A percentile compares a stretch with the other conserved stretches of the same genome.
Evolutionary conservation across 164 flowering plant species (phyloP).

Genomic region (Warburgia ugandensis): DNA sequence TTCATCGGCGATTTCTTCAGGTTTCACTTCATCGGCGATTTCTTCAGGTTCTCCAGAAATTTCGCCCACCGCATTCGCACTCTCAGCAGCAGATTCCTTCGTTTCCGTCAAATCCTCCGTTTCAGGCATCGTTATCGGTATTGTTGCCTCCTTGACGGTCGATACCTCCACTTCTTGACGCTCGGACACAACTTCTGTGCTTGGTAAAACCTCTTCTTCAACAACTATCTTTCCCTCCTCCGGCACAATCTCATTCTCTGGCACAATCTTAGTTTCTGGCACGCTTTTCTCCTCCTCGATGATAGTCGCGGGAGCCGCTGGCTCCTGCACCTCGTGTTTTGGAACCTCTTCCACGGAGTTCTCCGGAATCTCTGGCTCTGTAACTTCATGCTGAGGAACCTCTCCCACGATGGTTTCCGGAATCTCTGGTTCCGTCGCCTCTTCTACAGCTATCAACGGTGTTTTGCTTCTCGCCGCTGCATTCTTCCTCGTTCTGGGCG

Average conservation of each 20-base stretch:
- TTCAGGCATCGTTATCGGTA: background rate
- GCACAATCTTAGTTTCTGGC: background rate
- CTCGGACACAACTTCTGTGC: background rate
- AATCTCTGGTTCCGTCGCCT: background rate
- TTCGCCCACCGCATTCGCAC: background rate
- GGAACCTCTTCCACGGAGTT: background rate
- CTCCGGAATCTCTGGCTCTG: background rate
- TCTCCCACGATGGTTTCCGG: too few species aligned
- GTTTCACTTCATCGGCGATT: background rate
- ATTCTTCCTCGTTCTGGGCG: background rate
- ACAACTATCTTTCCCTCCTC: background rate
- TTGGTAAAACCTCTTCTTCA: background rate
- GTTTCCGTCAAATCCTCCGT: background rate
- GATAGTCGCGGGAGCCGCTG: too few species aligned
- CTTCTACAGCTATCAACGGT: background rate
- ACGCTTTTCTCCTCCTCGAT: conserved; percentile 1
- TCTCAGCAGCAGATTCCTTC: background rate
- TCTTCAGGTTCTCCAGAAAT: background rate
- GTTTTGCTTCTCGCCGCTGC: background rate
- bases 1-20: background rate
- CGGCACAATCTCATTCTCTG: background rate
- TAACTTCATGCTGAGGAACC: too few species aligned
- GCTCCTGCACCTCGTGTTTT: too few species aligned
- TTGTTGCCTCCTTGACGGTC: background rate
- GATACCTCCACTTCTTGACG: background rate